Evolutionary conservation across 352 stramenopile genomes (phyloP).

Genomic region (Stephanocyclus meneghinianus): DNA sequence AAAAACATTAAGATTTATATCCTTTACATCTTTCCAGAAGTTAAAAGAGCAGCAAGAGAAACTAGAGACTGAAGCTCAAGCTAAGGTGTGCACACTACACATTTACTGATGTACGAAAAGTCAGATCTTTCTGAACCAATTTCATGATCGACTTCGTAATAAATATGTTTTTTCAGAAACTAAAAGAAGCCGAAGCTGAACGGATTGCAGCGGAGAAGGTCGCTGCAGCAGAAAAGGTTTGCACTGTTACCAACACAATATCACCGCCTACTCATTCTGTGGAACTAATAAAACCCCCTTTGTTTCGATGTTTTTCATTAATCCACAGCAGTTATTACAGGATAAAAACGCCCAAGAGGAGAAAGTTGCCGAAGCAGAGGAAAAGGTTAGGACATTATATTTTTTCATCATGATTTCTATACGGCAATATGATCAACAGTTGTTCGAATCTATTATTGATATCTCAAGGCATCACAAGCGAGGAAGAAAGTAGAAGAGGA

Average conservation of each 20-base stretch:
- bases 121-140: no score
- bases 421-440: background rate
- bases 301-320: background rate
- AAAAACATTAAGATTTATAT: no score
- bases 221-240: conserved; percentile 5
- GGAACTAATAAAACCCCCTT: background rate
- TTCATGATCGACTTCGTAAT: no score
- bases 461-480: background rate
- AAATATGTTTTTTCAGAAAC: background rate
- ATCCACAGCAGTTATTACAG: background rate
- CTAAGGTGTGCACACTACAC: no score
- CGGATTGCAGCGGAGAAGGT: background rate
- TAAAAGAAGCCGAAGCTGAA: conserved; percentile 2
- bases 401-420: background rate
- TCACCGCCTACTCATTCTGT: background rate
- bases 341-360: background rate
- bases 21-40: background rate
- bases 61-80: no score
- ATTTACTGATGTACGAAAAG: no score
- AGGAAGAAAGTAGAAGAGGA: conserved; percentile 13
- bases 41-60: background rate
- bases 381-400: conserved; percentile 1
- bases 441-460: background rate
- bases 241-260: background rate
- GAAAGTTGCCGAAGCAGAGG: background rate